phyloP scores from a whole-genome alignment of 331 rosid genomes.

The Quercus phellos region DNA sequence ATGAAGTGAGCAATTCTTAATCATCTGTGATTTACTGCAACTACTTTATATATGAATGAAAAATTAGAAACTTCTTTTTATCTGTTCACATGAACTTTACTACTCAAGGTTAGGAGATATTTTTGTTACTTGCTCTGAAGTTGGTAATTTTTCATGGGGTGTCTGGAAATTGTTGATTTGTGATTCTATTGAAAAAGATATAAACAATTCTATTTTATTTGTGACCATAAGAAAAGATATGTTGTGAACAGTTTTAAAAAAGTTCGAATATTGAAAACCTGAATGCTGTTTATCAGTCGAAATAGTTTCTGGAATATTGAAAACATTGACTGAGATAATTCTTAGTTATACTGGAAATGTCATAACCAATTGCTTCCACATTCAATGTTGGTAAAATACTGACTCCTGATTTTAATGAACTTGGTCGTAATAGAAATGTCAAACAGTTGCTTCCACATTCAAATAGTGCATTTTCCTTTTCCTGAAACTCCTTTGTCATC shows the following conservation, averaged over 20 bases:
- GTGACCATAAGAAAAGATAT: not conserved
- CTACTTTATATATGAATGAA: constrained; percentile 4
- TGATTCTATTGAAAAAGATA: not conserved
- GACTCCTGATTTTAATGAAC: not conserved
- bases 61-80: not conserved
- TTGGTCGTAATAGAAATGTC: not conserved
- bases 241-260: not conserved
- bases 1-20: constrained; percentile 51
- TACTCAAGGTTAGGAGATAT: constrained; percentile 2
- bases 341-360: not conserved
- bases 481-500: not conserved
- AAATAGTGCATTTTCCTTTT: not conserved
- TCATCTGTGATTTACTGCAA: constrained; percentile 12
- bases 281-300: not conserved
- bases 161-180: constrained; percentile 5
- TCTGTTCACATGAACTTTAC: not conserved
- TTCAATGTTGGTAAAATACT: not conserved
- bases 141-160: not conserved
- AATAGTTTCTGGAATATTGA: not conserved
- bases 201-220: not conserved
- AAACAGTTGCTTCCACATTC: not conserved
- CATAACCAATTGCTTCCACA: not conserved
- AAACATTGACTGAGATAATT: not conserved
- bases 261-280: not conserved
- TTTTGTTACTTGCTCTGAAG: not conserved